Evolutionary conservation across 495 filamentous ascomycete species (phyloP).

Genomic region (Amphirosellinia nigrospora): DNA sequence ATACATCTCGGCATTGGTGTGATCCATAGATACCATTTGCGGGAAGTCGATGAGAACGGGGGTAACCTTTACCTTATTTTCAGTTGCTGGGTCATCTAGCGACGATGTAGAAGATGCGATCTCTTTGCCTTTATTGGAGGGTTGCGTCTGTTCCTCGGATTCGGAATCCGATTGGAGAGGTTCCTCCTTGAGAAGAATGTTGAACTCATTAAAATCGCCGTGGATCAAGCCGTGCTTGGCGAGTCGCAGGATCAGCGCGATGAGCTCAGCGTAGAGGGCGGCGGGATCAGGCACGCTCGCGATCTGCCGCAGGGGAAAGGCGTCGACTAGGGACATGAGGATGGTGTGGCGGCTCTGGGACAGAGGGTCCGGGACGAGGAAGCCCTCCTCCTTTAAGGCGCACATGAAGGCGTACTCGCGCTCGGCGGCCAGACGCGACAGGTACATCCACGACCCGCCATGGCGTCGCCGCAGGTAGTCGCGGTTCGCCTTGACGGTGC

Average conservation of each 20-base stretch:
- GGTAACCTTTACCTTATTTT: slow-evolving; percentile 48
- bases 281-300: slow-evolving; percentile 79
- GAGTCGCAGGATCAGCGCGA: slow-evolving; percentile 82
- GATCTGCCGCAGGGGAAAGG: slow-evolving; percentile 87
- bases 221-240: slow-evolving; percentile 93
- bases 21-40: slow-evolving; percentile 96
- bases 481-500: slow-evolving; percentile 90
- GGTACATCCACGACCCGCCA: slow-evolving; percentile 92
- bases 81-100: slow-evolving; percentile 20
- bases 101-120: slow-evolving; percentile 23
- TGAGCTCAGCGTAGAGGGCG: slow-evolving; percentile 82
- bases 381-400: slow-evolving; percentile 78
- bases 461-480: slow-evolving; percentile 89
- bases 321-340: slow-evolving; percentile 90
- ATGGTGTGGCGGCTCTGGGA: slow-evolving; percentile 91
- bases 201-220: slow-evolving; percentile 99
- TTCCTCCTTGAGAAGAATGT: slow-evolving; percentile 87
- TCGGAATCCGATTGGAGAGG: not conserved
- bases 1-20: slow-evolving; percentile 90
- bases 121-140: slow-evolving; percentile 37
- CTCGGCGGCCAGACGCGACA: slow-evolving; percentile 87
- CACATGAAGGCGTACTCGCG: slow-evolving; percentile 95
- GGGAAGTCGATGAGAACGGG: slow-evolving; percentile 97
- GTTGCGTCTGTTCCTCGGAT: slow-evolving; percentile 36
- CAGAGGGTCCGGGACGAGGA: slow-evolving; percentile 86